These are phyloP conservation scores for Phascolomyces articulosus DNA, from an alignment of 371 early-diverging fungal genomes.

Conservation along the genomic window DNA sequence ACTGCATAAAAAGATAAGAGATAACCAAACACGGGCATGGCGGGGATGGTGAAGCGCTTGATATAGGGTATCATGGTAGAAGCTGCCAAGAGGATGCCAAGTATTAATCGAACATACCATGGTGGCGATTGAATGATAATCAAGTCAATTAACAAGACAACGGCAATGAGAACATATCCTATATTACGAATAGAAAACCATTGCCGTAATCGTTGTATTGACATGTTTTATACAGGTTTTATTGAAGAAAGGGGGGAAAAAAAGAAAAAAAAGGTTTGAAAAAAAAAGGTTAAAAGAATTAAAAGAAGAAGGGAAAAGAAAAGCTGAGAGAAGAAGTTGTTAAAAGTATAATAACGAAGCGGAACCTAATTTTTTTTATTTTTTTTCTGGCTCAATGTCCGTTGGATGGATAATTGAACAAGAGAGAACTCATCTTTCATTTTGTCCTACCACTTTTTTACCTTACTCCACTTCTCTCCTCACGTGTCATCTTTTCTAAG, in stretches of 20 bases:
- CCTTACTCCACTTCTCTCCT: too few relatives aligned
- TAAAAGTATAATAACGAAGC: too few relatives aligned
- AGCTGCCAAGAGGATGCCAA: conserved; percentile 18
- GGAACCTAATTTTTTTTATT: conserved; percentile 2
- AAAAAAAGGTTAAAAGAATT: not conserved
- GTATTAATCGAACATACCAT: conserved; percentile 12
- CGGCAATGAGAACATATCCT: conserved; percentile 27
- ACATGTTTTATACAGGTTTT: not conserved
- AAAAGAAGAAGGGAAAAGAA: not conserved
- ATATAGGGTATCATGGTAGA: conserved; percentile 37
- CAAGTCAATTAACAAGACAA: conserved; percentile 23
- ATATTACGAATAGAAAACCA: conserved; percentile 7
- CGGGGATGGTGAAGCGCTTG: conserved; percentile 55
- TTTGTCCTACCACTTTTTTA: not conserved
- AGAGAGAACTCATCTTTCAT: not conserved
- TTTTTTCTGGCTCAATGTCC: conserved; percentile 1
- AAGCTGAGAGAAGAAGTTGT: not conserved
- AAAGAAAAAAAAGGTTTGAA: not conserved
- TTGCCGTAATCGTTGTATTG: conserved; percentile 1
- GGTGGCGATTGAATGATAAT: conserved; percentile 32
- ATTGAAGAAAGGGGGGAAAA: not conserved
- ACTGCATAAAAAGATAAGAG: conserved; percentile 64
- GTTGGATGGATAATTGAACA: not conserved
- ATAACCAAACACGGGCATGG: conserved; percentile 66
- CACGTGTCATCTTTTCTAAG: too few relatives aligned